A percentile compares a stretch with the other conserved stretches of the same genome.
Evolutionary conservation across 2,329 filamentous ascomycete species (phyloP).

Genomic region (Acrocalymma vagum): DNA sequence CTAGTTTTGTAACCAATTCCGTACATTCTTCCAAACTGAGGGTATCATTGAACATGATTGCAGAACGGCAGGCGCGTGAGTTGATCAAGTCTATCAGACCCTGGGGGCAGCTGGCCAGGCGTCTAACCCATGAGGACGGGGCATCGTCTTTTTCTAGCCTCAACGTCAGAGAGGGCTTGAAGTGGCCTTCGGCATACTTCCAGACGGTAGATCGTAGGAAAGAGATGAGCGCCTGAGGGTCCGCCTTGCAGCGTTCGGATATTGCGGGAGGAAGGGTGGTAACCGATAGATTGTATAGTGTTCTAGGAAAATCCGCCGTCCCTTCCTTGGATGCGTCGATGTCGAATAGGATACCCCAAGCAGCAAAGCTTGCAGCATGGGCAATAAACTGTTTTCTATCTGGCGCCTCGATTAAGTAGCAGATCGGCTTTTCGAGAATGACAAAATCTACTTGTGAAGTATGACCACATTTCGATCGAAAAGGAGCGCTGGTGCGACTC

Average conservation of each 20-base stretch:
- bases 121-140: conserved; percentile 65
- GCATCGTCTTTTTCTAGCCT: conserved; percentile 2
- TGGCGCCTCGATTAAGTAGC: conserved; percentile 69
- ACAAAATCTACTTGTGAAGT: conserved; percentile 37
- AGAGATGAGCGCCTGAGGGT: conserved; percentile 76
- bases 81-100: conserved; percentile 80
- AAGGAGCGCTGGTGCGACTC: conserved; percentile 13
- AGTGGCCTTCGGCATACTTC: conserved; percentile 54
- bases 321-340: conserved; percentile 33
- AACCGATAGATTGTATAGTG: conserved; percentile 62
- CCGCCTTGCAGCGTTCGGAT: conserved; percentile 74
- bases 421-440: conserved; percentile 61
- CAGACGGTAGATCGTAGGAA: conserved; percentile 80
- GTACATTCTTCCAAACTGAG: conserved; percentile 67
- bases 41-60: conserved; percentile 86
- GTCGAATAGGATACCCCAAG: conserved; percentile 80
- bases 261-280: conserved; percentile 74
- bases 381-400: conserved; percentile 69
- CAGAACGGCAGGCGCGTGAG: conserved; percentile 78
- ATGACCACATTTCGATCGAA: conserved; percentile 42
- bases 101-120: conserved; percentile 74
- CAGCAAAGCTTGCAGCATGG: conserved; percentile 65
- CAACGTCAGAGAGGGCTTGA: conserved; percentile 4
- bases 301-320: too few relatives aligned
- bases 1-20: conserved; percentile 65